Base-by-base conservation (phyloP, 1,284 basidiomycete genomes). In the Trametes versicolor region DNA sequence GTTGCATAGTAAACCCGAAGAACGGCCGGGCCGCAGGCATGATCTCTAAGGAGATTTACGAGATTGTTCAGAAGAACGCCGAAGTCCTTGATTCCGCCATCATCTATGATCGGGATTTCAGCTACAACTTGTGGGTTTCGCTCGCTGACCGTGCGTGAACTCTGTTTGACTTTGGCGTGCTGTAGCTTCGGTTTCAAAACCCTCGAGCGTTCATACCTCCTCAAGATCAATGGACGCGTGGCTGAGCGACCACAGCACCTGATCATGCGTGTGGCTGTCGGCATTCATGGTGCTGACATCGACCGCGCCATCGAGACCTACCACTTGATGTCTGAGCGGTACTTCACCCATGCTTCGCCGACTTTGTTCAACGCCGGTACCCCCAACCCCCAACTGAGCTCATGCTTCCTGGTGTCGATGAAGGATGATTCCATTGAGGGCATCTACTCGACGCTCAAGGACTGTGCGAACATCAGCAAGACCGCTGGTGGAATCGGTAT, bases 311-410 rank as follows among this genome's bases (percentile, higher is more conserved):
- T 99, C 69, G 91, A 98, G 82, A 98, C 97, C 0, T 96, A 97
- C 78, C 92, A 94, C 73, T 85, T 97, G 72, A 98, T 99, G 96
- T 97, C 94, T 32, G 94, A 98, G 81, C 90, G 94, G 25, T 97
- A 93, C 83, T 99, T 99, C 80, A 99, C 97, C 1, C 97, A 99
- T 76, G 98, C 97, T 2, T 98, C 96, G 15, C 98, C 98, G 4
- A 99, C 98, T 13, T 88, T 99, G 49, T 99, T 99, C 90, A 99
- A 99, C 78, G 96, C 98, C 58, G 98, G 98, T 58, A 99, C 97
- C 17, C 97, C 97, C 25, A 85, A 95, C 77, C 89, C 97, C 41
- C 98, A 99, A 78, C 87, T 99, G 68, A 96, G 94, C 70, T 98
- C 97, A 6, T 99, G 97, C 83, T 99, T 99, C 89, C 88, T 99